These are phyloP conservation scores for Geosmithia flava DNA, from an alignment of 2,329 filamentous ascomycete genomes.

Conservation along the genomic window DNA sequence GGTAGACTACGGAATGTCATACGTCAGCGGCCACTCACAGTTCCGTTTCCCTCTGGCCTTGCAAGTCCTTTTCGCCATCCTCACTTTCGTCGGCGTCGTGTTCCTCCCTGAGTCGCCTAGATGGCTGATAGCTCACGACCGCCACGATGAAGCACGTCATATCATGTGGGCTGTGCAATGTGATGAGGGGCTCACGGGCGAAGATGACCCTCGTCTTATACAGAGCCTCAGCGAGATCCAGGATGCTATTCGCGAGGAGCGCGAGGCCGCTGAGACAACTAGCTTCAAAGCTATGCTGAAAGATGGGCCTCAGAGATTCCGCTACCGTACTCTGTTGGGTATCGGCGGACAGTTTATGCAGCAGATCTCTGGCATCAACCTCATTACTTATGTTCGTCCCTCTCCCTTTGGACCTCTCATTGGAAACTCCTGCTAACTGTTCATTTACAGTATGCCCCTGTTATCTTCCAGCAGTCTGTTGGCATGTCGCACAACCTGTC, in stretches of 20 bases:
- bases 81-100: slow-evolving; percentile 12
- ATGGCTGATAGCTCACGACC: slow-evolving; percentile 15
- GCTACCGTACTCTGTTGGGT: slow-evolving; percentile 15
- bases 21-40: slow-evolving; percentile 13
- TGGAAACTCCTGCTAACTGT: too few species aligned
- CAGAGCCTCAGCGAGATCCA: slow-evolving; percentile 1
- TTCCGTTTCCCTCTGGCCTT: slow-evolving; percentile 21
- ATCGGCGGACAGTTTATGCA: slow-evolving; percentile 24
- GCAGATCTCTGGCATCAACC: slow-evolving; percentile 7
- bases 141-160: slow-evolving; percentile 11
- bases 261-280: slow-evolving; percentile 8
- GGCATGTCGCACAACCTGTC: slow-evolving; percentile 28
- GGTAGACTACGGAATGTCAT: slow-evolving; percentile 14
- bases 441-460: slow-evolving; percentile 2
- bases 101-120: slow-evolving; percentile 14
- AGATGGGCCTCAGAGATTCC: slow-evolving; percentile 4
- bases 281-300: slow-evolving; percentile 9
- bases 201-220: background rate
- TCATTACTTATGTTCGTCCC: slow-evolving; percentile 1
- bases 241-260: slow-evolving; percentile 12
- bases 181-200: background rate
- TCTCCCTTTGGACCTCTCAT: background rate
- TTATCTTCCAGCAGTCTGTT: slow-evolving; percentile 25
- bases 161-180: slow-evolving; percentile 8
- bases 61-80: slow-evolving; percentile 13